Conservation (phyloP, 116 monocot genomes). For the Posidonia oceanica region DNA sequence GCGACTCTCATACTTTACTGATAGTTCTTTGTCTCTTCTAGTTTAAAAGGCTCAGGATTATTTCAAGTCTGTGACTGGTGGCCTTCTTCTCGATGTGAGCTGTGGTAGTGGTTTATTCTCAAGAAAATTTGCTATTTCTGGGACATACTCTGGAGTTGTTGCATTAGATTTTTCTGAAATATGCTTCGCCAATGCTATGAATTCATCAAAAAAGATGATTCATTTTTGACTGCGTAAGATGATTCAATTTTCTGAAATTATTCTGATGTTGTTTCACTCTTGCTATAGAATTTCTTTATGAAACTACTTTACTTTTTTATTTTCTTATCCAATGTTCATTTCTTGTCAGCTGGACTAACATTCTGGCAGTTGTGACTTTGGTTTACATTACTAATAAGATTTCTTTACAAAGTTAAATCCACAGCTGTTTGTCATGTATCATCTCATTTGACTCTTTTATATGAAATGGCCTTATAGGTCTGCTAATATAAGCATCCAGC, state of each 20-base stretch:
- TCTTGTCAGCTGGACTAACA: no score
- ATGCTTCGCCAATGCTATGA: conserved; percentile 97
- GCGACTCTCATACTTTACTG: not conserved
- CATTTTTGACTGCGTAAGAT: conserved; percentile 42
- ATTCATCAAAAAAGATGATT: conserved; percentile 64
- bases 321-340: no score
- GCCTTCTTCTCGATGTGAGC: conserved; percentile 90
- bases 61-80: conserved; percentile 71
- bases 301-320: no score
- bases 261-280: not conserved
- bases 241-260: conserved; percentile 1
- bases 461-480: no score
- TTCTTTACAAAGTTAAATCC: no score
- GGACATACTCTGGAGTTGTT: conserved; percentile 68
- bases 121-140: conserved; percentile 84
- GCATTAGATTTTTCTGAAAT: conserved; percentile 96
- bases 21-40: conserved; percentile 13
- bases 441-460: no score
- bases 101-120: conserved; percentile 97
- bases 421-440: no score
- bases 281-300: no score
- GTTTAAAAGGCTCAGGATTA: conserved; percentile 95
- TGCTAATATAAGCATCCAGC: no score
- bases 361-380: no score
- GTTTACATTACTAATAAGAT: no score